Evolutionary conservation across 257 asterid genomes (phyloP), one percentile per base, ranked within the genome.

Genomic region (Anisodus tanguticus): DNA sequence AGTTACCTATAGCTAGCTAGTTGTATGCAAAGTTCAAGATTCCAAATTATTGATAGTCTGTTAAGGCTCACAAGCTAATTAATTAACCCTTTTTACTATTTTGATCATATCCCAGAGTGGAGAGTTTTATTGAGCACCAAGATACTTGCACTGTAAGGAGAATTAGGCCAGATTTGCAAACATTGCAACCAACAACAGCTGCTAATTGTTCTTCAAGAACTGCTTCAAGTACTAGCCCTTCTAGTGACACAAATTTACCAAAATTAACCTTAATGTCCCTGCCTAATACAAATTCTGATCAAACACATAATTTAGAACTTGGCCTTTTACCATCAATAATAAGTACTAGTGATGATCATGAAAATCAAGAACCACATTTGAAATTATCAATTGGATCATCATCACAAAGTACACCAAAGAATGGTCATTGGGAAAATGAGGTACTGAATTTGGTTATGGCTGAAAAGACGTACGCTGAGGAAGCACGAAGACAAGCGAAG

Each of bases 101-200:
- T 45, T 66, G 51, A 43, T 17, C 77, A 54, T 59, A 1, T 66
- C 19, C 0, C 77, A 93, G 98, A 89, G 97, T 92, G 89, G 98
- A 94, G 91, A 93, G 94, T 80, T 93, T 94, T 87, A 93, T 94
- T 2, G 98, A 94, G 85, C 98, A 94, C 80, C 98, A 91, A 83
- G 95, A 93, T 64, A 90, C 89, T n/a, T 95, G 97, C 74, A 87
- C 86, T 54, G 59, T 91, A 86, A 91, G 91, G 26, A 89, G 86
- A 1, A 83, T 88, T 83, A 90, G 87, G 64, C 86, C 95, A 6
- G 89, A 89, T 2, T 66, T 87, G 67, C 91, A 83, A 78, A 51
- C 84, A 82, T 88, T 87, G 83, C 94, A 84, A 83, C 80, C 86
- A 17, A 37, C 12, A 39, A 1, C 51, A 35, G 86, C 86, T 31